A percentile compares a stretch with the other conserved stretches of the same genome.
These are phyloP conservation scores for Rhizophora apiculata DNA, from an alignment of 345 rosid genomes.

Conservation along the genomic window DNA sequence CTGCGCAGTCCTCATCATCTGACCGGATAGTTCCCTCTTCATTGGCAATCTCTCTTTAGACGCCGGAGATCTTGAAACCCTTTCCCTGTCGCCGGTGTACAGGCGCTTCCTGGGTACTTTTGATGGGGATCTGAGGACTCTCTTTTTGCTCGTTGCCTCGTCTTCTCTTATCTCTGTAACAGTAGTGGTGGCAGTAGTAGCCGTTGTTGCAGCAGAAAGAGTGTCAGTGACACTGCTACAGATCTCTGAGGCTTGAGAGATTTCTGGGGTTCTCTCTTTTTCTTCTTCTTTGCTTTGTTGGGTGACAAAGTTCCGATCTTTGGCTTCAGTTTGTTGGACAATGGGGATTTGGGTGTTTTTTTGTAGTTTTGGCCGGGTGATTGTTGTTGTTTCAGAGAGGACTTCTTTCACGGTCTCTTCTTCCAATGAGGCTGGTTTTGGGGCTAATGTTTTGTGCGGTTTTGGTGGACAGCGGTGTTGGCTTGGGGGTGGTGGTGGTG, in stretches of 20 bases:
- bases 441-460: constrained; percentile 8
- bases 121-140: constrained; percentile 29
- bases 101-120: constrained; percentile 44
- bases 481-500: constrained; percentile 10
- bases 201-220: constrained; percentile 44
- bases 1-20: constrained; percentile 22
- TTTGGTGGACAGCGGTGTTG: constrained; percentile 19
- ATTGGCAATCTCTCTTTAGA: constrained; percentile 20
- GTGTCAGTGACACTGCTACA: constrained; percentile 44
- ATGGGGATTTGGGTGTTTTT: not conserved
- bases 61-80: constrained; percentile 29
- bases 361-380: not conserved
- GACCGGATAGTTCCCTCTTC: constrained; percentile 19
- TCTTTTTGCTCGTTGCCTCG: constrained; percentile 52
- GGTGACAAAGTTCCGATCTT: constrained; percentile 19
- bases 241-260: constrained; percentile 51
- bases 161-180: constrained; percentile 41
- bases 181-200: constrained; percentile 33
- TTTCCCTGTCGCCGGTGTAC: constrained; percentile 20
- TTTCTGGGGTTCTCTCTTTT: constrained; percentile 26
- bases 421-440: constrained; percentile 33
- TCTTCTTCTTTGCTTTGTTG: constrained; percentile 22
- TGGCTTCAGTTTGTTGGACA: constrained; percentile 12
- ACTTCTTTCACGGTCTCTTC: constrained; percentile 76
- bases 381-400: constrained; percentile 42